Evolutionary conservation across 352 stramenopile genomes (phyloP).

Genomic region (Lagenidium giganteum): DNA sequence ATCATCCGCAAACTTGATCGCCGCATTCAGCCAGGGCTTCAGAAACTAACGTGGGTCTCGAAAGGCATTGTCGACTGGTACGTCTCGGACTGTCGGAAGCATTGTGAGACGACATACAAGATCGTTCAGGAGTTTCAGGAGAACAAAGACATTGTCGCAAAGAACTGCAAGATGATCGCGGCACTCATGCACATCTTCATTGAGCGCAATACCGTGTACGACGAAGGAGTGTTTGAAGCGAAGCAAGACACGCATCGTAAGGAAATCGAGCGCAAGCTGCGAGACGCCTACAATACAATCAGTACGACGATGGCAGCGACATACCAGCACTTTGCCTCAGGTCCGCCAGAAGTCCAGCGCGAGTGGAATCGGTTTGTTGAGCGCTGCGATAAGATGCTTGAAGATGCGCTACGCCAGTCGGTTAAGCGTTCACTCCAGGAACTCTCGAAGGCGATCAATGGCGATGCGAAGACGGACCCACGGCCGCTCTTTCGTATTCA

Average conservation of each 20-base stretch:
- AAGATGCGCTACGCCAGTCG: conserved; percentile 86
- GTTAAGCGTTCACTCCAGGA: conserved; percentile 95
- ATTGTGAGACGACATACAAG: conserved; percentile 85
- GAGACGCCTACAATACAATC: conserved; percentile 81
- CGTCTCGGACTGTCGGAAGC: conserved; percentile 86
- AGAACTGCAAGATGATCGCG: conserved; percentile 87
- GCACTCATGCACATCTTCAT: conserved; percentile 89
- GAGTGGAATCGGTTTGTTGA: conserved; percentile 92
- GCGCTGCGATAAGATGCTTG: conserved; percentile 87
- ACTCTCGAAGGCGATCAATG: conserved; percentile 92
- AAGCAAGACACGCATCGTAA: conserved; percentile 90
- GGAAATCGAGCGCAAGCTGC: conserved; percentile 67
- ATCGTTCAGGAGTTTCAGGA: conserved; percentile 88
- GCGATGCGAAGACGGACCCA: conserved; percentile 88
- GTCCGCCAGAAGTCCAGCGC: conserved; percentile 86
- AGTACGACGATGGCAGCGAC: conserved; percentile 88
- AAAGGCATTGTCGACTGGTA: conserved; percentile 93
- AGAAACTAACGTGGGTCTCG: conserved; percentile 92
- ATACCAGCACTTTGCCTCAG: conserved; percentile 88
- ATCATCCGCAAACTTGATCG: conserved; percentile 94
- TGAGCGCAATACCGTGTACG: conserved; percentile 92
- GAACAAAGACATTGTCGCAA: conserved; percentile 84
- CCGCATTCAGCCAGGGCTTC: conserved; percentile 88
- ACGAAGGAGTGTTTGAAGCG: conserved; percentile 90
- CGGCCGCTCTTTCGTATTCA: conserved; percentile 91